Base-by-base conservation (phyloP, 768 basidiomycete genomes). In the Lentinula edodes region DNA sequence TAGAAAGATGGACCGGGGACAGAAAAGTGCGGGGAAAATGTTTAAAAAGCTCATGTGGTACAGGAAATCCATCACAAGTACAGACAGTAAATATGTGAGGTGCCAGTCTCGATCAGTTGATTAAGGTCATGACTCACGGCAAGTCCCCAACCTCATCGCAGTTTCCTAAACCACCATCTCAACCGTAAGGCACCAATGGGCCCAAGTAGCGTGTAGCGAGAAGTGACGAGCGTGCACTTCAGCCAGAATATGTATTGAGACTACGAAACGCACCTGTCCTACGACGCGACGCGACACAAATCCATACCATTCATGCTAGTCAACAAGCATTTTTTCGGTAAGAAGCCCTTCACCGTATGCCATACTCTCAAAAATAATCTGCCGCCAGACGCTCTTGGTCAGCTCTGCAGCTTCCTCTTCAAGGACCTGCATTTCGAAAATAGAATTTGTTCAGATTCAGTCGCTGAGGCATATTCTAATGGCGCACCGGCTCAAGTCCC, bases 291-390 rank as follows among this genome's bases (percentile, higher is more conserved):
- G 54, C 38, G n/a, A 39, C 42, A 39, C 36, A 38, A 39, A 9
- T 57, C 39, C 28, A 43, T 20, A 38, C 20, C 23, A 39, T 58
- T 43, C 61, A 39, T 9, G 38, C 42, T 75, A 88, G 73, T 91
- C 90, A 69, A 93, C 87, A 76, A 90, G 80, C 84, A 91, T 85
- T 71, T 83, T 84, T 66, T 93, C 93, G 28, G 93, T 94, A 67
- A 90, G 85, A 63, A 96, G 79, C 43, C 93, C 93, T 73, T 95
- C 91, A 64, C 85, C 87, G 72, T 92, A 95, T 32, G 94, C 91
- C 85, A 93, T 90, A 68, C 93, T 94, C 79, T 98, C 95, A 71
- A 96, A 96, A 55, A 94, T 91, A 66, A 96, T 83, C 75, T 93
- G 91, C 59, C 93, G 85, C 95, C 95, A 98, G 52, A 97, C 80